Base-by-base conservation (phyloP, 176 grass and related monocot species). In the Neostapfia colusana region DNA sequence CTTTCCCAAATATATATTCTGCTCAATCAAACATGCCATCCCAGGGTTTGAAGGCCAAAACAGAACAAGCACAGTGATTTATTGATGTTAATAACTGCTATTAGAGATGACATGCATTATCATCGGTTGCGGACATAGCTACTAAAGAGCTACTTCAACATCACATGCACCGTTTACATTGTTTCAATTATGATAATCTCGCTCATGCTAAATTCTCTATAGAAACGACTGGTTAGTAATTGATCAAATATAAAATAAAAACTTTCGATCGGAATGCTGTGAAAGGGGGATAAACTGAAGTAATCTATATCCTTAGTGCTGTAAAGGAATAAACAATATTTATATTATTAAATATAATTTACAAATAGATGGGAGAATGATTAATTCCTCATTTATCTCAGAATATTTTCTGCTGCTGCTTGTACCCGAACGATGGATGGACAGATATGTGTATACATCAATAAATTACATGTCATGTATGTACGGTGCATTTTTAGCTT, bases 401-500 rank as follows among this genome's bases (percentile, higher is more conserved):
- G 73, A 82, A 77, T 18, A 24, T 60, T 49, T 82, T 72, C 20
- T 54, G 51, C 18, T 21, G 50, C 51, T 66, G 41, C 63, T 57
- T 35, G 31, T 75, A 54, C 26, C 70, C n/a, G 64, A 24, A 63
- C 8, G 14, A 42, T 65, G 26, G 37, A 67, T 24, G 49, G 59
- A 74, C 42, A 75, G 28, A 40, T 63, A 70, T 65, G 35, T 75
- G 53, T 75, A 67, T 78, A 82, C 79, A 87, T 65, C 76, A 70
- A 88, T 88, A 88, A 88, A 50, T 88, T 88, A 88, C 81, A 88
- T 75, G 76, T 80, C 63, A 79, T 80, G 81, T 54, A 86, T 63
- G 49, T 83, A 75, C 56, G 35, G 67, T 74, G 81, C 70, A 74
- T 16, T 74, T 84, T 79, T 1, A n/a, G 31, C 86, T 84, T 84